Base-by-base conservation (phyloP, 495 filamentous ascomycete species). In the Penicillium alfredii region DNA sequence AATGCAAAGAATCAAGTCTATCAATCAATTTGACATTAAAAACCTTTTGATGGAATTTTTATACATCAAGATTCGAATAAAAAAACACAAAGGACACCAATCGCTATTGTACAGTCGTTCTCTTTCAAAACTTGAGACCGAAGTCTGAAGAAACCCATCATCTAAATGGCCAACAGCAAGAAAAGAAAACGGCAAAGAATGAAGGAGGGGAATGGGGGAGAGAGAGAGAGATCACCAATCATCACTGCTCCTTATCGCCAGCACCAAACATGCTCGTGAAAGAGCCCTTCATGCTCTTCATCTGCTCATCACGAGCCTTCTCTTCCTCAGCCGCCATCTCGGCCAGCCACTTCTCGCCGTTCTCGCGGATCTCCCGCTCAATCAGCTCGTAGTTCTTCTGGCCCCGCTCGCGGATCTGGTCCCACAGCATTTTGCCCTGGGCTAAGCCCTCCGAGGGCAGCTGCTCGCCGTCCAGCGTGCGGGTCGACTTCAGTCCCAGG, bases 391-490 rank as follows among this genome's bases (percentile, higher is more conserved):
- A 97, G 57, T 86, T 80, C 64, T 81, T 81, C 63, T 87, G 84
- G 15, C 93, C 90, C 23, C 86, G 72, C 66, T 98, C 93, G 22
- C 93, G 79, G 33, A 89, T 83, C 56, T 89, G 78, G 53, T 98
- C 92, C 64, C 84, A 86, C 33, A 93, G 71, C 81, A 95, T 98
- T 77, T 97, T 94, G 18, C 87, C 88, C 64, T 93, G 76, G 23
- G 79, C 79, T 19, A 87, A 74, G 3, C 82, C 86, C 51, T 90
- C 83, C 1, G 75, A 65, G 2, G 81, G 74, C 26, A 64, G 77
- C 43, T 77, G 68, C 39, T 93, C 87, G 21, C 80, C 83, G 27
- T 84, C 74, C 30, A 80, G 56, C 21, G 56, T 46, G n/a, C 51
- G 47, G 22, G 30, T 36, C 1, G 77, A 77, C 61, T 84, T 85